Evolutionary conservation across 805 yeast species (phyloP).

Genomic region (Saturnispora halmiae): DNA sequence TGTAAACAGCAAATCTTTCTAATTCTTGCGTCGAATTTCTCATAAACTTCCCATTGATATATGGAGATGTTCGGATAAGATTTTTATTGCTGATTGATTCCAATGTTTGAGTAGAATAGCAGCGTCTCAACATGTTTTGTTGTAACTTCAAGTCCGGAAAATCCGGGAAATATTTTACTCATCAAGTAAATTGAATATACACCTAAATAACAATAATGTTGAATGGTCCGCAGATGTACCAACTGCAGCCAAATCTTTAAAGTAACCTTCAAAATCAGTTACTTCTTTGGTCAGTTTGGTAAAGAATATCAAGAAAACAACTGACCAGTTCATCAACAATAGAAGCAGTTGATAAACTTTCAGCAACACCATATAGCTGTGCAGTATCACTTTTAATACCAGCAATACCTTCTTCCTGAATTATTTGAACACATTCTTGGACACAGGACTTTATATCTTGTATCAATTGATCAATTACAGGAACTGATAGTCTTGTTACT

Average conservation of each 20-base stretch:
- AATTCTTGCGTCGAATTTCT: constrained; percentile 25
- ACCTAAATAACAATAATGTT: no score
- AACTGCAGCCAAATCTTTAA: no score
- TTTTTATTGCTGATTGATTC: constrained; percentile 32
- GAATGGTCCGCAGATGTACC: no score
- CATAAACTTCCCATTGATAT: constrained; percentile 62
- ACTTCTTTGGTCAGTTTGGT: constrained; percentile 42
- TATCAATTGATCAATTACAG: constrained; percentile 52
- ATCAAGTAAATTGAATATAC: no score
- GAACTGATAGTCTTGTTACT: constrained; percentile 60
- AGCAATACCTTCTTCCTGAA: constrained; percentile 10
- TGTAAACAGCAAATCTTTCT: constrained; percentile 49
- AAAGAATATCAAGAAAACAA: constrained; percentile 74
- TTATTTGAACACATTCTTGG: constrained; percentile 28
- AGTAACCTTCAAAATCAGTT: no score
- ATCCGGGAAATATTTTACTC: neutral
- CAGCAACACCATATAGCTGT: constrained; percentile 92
- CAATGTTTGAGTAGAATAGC: constrained; percentile 7
- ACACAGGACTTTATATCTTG: constrained; percentile 40
- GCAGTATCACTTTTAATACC: constrained; percentile 52
- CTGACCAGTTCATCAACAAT: constrained; percentile 73
- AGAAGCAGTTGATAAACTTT: constrained; percentile 74
- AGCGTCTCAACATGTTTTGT: neutral
- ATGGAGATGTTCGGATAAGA: constrained; percentile 48
- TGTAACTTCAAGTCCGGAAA: neutral